Evolutionary conservation across 148 eudicot genomes (phyloP).

Genomic region (Camellia granthamiana): DNA sequence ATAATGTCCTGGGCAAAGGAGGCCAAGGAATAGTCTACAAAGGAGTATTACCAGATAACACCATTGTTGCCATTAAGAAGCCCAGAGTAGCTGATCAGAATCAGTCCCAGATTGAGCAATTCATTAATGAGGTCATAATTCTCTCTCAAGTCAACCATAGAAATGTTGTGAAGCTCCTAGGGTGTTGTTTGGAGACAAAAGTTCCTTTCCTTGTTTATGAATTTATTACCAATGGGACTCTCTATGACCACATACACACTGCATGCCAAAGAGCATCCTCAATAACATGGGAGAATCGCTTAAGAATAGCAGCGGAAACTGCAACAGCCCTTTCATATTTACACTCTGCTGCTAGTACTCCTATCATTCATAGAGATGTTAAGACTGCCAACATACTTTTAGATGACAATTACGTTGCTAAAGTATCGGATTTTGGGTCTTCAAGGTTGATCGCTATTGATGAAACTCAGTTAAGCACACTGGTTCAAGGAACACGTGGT

Average conservation of each 20-base stretch:
- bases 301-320: neutral
- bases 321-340: neutral
- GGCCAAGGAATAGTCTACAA: neutral
- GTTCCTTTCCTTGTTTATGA: neutral
- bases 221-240: neutral
- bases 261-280: neutral
- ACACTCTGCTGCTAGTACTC: conserved; percentile 3
- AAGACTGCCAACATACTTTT: neutral
- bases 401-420: neutral
- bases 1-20: neutral
- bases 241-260: neutral
- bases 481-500: neutral
- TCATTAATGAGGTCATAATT: neutral
- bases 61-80: neutral
- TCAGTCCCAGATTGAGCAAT: neutral
- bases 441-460: neutral
- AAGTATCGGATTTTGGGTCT: neutral
- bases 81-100: neutral
- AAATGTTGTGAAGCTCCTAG: neutral
- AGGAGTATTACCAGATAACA: neutral
- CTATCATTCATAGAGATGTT: neutral
- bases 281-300: neutral
- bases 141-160: neutral
- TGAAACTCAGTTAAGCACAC: neutral
- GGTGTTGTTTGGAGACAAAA: neutral